Percentiles rank a stretch among this genome's conserved stretches.
Evolutionary conservation across 768 basidiomycete species (phyloP).

Genomic region (Xanthoconium purpureum): DNA sequence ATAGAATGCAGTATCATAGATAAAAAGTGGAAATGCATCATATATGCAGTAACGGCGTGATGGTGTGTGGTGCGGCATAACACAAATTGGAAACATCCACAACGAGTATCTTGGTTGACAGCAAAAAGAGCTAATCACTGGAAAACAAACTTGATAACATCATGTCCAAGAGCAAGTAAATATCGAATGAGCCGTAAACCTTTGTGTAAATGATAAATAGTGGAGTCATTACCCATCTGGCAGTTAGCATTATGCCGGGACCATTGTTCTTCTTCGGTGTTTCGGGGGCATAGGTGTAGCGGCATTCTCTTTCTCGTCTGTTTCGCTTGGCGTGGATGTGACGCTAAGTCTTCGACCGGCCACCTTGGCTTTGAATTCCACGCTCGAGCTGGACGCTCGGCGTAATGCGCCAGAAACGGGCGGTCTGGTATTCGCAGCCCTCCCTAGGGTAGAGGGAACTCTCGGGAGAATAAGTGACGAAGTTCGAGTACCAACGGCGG

Average conservation of each 20-base stretch:
- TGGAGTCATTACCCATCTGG: not conserved
- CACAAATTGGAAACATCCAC: constrained; percentile 3
- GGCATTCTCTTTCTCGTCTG: constrained; percentile 62
- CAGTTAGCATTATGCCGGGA: constrained; percentile 11
- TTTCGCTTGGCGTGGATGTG: constrained; percentile 41
- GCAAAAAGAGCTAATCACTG: constrained; percentile 6
- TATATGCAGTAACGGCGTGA: constrained; percentile 3
- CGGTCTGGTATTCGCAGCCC: constrained; percentile 16
- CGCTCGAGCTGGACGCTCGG: constrained; percentile 31
- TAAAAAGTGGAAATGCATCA: constrained; percentile 15
- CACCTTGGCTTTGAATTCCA: constrained; percentile 34
- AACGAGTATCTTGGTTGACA: constrained; percentile 9
- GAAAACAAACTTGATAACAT: constrained; percentile 4
- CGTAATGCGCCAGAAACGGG: constrained; percentile 17
- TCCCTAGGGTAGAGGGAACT: constrained; percentile 32
- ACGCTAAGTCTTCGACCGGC: constrained; percentile 34
- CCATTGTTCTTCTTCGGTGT: constrained; percentile 14
- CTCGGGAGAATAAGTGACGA: constrained; percentile 37
- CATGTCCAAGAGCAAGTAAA: constrained; percentile 14
- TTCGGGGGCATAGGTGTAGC: constrained; percentile 23
- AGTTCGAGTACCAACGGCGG: constrained; percentile 31
- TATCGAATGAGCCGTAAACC: not conserved
- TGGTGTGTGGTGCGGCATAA: constrained; percentile 1
- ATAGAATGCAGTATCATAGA: constrained; percentile 14
- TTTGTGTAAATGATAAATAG: constrained; percentile 3